Evolutionary conservation across 2,329 filamentous ascomycete genomes (phyloP).

Genomic region (Xylaria sp.): DNA sequence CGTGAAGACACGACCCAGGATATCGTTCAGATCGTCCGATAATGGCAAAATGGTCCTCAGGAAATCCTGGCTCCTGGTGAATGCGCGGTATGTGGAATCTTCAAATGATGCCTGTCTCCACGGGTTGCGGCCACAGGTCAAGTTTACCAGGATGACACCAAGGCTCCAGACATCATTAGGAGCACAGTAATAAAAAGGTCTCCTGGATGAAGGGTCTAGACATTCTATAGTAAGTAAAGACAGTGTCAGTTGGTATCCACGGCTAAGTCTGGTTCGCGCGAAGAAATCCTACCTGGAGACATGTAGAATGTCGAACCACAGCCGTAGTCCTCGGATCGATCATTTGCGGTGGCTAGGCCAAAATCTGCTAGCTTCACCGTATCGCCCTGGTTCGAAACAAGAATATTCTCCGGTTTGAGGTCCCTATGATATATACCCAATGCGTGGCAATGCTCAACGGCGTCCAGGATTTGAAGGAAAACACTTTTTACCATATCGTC

Average conservation of each 20-base stretch:
- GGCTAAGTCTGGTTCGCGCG: constrained; percentile 31
- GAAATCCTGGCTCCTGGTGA: constrained; percentile 84
- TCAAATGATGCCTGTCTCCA: constrained; percentile 97
- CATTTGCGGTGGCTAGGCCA: constrained; percentile 88
- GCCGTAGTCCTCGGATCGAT: constrained; percentile 90
- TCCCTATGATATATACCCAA: constrained; percentile 96
- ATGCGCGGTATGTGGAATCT: constrained; percentile 95
- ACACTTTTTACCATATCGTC: constrained; percentile 86
- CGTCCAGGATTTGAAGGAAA: constrained; percentile 95
- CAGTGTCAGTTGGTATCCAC: constrained; percentile 41
- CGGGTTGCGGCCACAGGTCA: constrained; percentile 97
- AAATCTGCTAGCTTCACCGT: constrained; percentile 98
- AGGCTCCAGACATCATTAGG: constrained; percentile 98
- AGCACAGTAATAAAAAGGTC: constrained; percentile 86
- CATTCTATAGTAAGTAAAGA: constrained; percentile 73
- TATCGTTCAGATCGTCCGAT: constrained; percentile 87
- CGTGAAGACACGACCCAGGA: constrained; percentile 88
- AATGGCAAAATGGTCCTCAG: constrained; percentile 92
- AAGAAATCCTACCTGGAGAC: constrained; percentile 84
- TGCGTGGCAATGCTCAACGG: constrained; percentile 93
- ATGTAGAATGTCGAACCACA: constrained; percentile 99
- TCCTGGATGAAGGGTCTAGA: constrained; percentile 77
- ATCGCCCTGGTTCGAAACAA: constrained; percentile 87
- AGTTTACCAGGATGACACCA: constrained; percentile 97
- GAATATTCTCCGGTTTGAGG: constrained; percentile 96